A percentile compares a stretch with the other conserved stretches of the same genome.
Evolutionary conservation across 2,329 filamentous ascomycete species (phyloP).

Genomic region (Didymella pinodella): DNA sequence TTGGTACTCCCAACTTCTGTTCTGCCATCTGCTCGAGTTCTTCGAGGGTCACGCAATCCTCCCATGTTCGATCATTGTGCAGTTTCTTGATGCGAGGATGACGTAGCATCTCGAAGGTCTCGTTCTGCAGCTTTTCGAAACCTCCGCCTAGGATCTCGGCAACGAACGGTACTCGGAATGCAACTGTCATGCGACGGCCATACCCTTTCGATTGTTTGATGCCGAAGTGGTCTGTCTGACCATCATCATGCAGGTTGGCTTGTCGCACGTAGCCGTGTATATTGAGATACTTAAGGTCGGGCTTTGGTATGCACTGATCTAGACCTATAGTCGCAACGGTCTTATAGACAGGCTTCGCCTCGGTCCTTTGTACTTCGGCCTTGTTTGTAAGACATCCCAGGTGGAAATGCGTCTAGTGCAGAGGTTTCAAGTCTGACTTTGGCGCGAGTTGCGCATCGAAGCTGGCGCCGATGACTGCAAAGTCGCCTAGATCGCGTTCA

Average conservation of each 20-base stretch:
- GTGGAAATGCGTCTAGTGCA: slow-evolving; percentile 82
- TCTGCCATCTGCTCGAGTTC: slow-evolving; percentile 74
- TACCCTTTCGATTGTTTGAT: slow-evolving; percentile 30
- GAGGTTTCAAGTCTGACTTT: slow-evolving; percentile 60
- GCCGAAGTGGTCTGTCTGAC: slow-evolving; percentile 33
- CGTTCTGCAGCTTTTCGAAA: slow-evolving; percentile 76
- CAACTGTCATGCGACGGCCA: slow-evolving; percentile 51
- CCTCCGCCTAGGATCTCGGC: slow-evolving; percentile 83
- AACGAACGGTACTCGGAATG: slow-evolving; percentile 76
- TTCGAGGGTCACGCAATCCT: slow-evolving; percentile 72
- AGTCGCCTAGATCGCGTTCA: slow-evolving; percentile 70
- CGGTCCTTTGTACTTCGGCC: slow-evolving; percentile 61
- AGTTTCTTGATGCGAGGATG: slow-evolving; percentile 81
- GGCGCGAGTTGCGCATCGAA: slow-evolving; percentile 71
- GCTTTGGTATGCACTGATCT: slow-evolving; percentile 56
- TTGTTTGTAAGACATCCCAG: slow-evolving; percentile 79
- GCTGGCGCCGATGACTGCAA: slow-evolving; percentile 78
- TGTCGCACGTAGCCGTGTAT: slow-evolving; percentile 51
- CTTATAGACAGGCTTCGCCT: slow-evolving; percentile 66
- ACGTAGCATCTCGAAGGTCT: slow-evolving; percentile 74
- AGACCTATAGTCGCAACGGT: slow-evolving; percentile 66
- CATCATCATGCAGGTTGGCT: slow-evolving; percentile 32
- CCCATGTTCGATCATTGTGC: slow-evolving; percentile 75
- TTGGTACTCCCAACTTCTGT: slow-evolving; percentile 55
- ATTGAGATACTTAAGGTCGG: slow-evolving; percentile 56